A percentile compares a stretch with the other conserved stretches of the same genome.
Evolutionary conservation across 2,329 filamentous ascomycete species (phyloP).

Genomic region (Fusarium guadeloupense): DNA sequence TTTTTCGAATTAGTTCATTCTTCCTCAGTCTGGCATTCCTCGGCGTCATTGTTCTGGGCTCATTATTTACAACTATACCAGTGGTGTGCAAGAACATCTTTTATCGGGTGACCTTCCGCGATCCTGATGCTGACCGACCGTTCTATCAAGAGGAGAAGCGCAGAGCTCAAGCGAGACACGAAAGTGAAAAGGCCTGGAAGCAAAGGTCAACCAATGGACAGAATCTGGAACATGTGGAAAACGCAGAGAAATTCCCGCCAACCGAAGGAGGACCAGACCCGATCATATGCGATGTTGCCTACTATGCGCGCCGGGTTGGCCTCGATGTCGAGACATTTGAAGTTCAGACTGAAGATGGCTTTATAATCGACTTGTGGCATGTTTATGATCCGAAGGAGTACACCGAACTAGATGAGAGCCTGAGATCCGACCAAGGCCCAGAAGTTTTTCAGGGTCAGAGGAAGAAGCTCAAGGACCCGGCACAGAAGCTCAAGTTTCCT

Average conservation of each 20-base stretch:
- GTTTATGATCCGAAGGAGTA: constrained; percentile 85
- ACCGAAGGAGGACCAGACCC: constrained; percentile 84
- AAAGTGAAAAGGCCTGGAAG: constrained; percentile 72
- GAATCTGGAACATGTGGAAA: constrained; percentile 55
- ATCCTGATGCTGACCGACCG: constrained; percentile 69
- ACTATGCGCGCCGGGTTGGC: constrained; percentile 89
- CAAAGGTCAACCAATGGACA: constrained; percentile 50
- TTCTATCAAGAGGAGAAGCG: constrained; percentile 79
- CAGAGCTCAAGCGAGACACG: constrained; percentile 64
- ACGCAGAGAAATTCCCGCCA: constrained; percentile 69
- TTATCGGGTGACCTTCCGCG: constrained; percentile 63
- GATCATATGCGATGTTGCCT: constrained; percentile 79
- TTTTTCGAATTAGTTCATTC: constrained; percentile 74
- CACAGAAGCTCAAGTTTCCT: constrained; percentile 72
- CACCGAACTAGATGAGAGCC: constrained; percentile 59
- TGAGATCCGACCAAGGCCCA: constrained; percentile 63
- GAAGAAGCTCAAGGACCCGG: constrained; percentile 50
- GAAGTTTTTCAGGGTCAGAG: constrained; percentile 64
- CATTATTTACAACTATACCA: constrained; percentile 74
- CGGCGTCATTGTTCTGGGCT: constrained; percentile 76
- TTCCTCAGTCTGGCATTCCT: constrained; percentile 83
- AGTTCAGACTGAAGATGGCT: constrained; percentile 93
- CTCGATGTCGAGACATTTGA: constrained; percentile 84
- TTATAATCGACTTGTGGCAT: constrained; percentile 89
- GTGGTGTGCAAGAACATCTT: constrained; percentile 58